Conservation (phyloP, 108 stramenopile species). For the Nitzschia sp. region DNA sequence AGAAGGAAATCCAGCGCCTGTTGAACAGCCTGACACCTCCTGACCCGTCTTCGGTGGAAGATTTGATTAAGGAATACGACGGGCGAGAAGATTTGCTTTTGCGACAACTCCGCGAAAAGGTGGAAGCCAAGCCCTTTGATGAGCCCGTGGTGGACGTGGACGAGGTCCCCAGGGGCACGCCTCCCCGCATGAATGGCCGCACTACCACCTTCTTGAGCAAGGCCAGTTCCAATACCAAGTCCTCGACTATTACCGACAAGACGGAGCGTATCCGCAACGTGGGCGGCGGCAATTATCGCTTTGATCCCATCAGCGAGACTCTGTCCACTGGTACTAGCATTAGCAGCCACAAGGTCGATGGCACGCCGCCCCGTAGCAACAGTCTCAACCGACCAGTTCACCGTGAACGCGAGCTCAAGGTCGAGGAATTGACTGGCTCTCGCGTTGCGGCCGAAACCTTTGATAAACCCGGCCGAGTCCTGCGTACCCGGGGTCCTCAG, state of each 20-base stretch:
- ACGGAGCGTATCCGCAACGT: constrained; percentile 45
- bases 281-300: not conserved
- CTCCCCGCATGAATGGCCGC: constrained; percentile 11
- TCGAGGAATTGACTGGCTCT: constrained; percentile 45
- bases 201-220: constrained; percentile 29
- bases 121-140: constrained; percentile 41
- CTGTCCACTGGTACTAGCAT: constrained; percentile 15
- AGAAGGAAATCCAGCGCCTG: constrained; percentile 15
- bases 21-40: constrained; percentile 28
- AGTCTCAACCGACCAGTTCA: constrained; percentile 9
- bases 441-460: constrained; percentile 40
- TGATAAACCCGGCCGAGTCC: constrained; percentile 27
- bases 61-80: constrained; percentile 26
- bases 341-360: constrained; percentile 8
- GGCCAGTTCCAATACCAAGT: constrained; percentile 28
- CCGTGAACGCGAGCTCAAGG: constrained; percentile 47
- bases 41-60: constrained; percentile 10
- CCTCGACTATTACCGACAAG: constrained; percentile 33
- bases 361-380: not conserved
- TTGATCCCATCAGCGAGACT: constrained; percentile 29
- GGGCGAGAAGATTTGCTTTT: constrained; percentile 39
- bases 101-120: constrained; percentile 18
- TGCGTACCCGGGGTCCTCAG: constrained; percentile 7
- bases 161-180: constrained; percentile 8
- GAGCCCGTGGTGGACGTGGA: constrained; percentile 20